Conservation (phyloP, 2,329 filamentous ascomycete genomes). For the Trichoderma gracile region DNA sequence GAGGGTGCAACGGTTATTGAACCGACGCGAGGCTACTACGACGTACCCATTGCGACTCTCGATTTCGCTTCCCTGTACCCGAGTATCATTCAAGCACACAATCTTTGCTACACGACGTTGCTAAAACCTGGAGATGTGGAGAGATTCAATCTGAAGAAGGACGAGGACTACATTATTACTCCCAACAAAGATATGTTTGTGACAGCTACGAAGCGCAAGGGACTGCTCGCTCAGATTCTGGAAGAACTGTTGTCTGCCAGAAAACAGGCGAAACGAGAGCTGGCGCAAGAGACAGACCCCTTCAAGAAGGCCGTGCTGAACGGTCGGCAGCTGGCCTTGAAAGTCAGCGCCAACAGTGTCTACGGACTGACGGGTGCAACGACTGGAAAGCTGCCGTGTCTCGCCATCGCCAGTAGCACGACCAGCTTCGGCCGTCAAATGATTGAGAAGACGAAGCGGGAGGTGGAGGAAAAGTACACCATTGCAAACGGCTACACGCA, state of each 20-base stretch:
- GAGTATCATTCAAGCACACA: slow-evolving; percentile 98
- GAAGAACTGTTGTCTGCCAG: slow-evolving; percentile 88
- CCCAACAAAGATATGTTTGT: slow-evolving; percentile 94
- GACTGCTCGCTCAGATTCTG: slow-evolving; percentile 89
- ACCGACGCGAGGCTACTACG: slow-evolving; percentile 88
- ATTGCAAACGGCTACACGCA: slow-evolving; percentile 94
- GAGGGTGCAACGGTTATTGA: slow-evolving; percentile 98
- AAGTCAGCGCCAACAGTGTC: slow-evolving; percentile 95
- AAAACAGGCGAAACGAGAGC: slow-evolving; percentile 91
- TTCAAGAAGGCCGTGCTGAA: slow-evolving; percentile 99
- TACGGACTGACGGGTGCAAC: slow-evolving; percentile 97
- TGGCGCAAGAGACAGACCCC: slow-evolving; percentile 84
- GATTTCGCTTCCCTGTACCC: slow-evolving; percentile 99
- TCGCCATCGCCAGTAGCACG: slow-evolving; percentile 93
- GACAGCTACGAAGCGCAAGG: slow-evolving; percentile 85
- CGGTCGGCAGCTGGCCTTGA: slow-evolving; percentile 92
- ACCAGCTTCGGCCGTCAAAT: slow-evolving; percentile 97
- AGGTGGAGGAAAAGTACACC: slow-evolving; percentile 86
- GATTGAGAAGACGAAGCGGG: slow-evolving; percentile 98
- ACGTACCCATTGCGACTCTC: slow-evolving; percentile 90
- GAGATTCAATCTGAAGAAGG: slow-evolving; percentile 74
- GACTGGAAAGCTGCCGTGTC: slow-evolving; percentile 90
- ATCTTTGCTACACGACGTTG: slow-evolving; percentile 94
- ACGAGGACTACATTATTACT: slow-evolving; percentile 94
- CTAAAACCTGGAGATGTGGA: slow-evolving; percentile 72